Conservation (phyloP, 1,284 basidiomycete genomes). For the Sporisorium graminicola region DNA sequence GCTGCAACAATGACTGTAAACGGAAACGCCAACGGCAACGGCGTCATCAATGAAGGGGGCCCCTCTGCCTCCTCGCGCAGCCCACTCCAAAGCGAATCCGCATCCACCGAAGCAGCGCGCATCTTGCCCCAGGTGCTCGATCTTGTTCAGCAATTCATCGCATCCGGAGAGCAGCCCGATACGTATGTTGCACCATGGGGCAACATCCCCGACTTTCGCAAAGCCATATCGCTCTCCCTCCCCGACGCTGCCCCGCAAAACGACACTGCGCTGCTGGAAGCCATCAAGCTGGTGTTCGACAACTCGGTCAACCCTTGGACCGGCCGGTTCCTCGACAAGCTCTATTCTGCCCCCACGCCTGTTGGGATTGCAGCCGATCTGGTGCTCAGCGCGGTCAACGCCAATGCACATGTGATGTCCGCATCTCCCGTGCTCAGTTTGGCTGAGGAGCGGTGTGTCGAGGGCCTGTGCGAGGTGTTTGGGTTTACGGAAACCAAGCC, state of each 20-base stretch:
- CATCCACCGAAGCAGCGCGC: conserved; percentile 47
- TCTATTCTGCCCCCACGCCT: conserved; percentile 70
- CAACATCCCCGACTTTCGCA: conserved; percentile 39
- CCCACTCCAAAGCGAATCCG: conserved; percentile 39
- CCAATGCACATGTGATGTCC: conserved; percentile 71
- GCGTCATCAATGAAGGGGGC: background rate
- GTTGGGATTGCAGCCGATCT: conserved; percentile 70
- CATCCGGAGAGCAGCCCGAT: conserved; percentile 32
- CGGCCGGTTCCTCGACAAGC: conserved; percentile 66
- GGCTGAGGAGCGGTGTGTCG: conserved; percentile 61
- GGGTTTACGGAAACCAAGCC: conserved; percentile 62
- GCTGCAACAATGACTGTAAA: conserved; percentile 12
- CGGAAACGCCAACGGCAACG: background rate
- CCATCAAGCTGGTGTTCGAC: conserved; percentile 49
- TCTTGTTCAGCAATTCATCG: conserved; percentile 46
- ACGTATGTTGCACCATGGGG: conserved; percentile 48
- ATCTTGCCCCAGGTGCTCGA: conserved; percentile 38
- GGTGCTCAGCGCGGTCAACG: conserved; percentile 70
- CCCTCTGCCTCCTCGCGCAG: conserved; percentile 26
- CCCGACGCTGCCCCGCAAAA: conserved; percentile 15
- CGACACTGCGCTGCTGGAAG: conserved; percentile 43
- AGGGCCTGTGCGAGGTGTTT: conserved; percentile 55
- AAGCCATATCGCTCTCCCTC: conserved; percentile 37
- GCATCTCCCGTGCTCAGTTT: conserved; percentile 71
- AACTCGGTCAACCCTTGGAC: conserved; percentile 67